Evolutionary conservation across 208 protist species (phyloP).

Genomic region (Crithidia bombi): DNA sequence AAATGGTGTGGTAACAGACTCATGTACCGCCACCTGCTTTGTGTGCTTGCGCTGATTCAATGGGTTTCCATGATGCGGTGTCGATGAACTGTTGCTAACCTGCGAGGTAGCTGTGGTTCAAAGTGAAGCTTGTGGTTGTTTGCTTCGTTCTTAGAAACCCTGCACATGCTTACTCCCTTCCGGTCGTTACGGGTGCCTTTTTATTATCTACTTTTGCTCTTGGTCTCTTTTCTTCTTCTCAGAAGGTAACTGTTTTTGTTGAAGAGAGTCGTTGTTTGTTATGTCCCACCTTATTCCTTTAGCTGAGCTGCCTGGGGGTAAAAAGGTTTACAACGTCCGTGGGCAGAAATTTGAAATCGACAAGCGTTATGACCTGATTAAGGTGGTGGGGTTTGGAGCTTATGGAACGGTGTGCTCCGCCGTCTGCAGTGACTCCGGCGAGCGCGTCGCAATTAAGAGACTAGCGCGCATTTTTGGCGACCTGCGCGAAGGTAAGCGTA

Average conservation of each 20-base stretch:
- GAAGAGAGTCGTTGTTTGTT: conserved; percentile 11
- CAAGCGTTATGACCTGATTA: conserved; percentile 73
- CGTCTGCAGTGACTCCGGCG: conserved; percentile 28
- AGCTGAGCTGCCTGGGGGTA: conserved; percentile 57
- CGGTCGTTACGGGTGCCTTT: neutral
- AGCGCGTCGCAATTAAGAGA: conserved; percentile 98
- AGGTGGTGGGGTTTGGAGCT: conserved; percentile 82
- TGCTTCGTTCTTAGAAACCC: too few relatives aligned
- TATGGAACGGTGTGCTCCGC: conserved; percentile 91
- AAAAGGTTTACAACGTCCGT: conserved; percentile 81
- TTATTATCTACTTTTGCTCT: neutral
- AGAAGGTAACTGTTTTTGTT: neutral
- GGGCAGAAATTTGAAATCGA: conserved; percentile 89
- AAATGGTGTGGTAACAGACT: too few relatives aligned
- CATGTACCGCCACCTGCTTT: too few relatives aligned
- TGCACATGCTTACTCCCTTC: too few relatives aligned
- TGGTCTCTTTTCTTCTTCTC: neutral
- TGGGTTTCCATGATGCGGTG: too few relatives aligned
- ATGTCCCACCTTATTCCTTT: conserved; percentile 65
- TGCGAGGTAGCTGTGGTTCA: too few relatives aligned
- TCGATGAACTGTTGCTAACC: too few relatives aligned
- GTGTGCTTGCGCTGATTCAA: too few relatives aligned
- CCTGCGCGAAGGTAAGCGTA: conserved; percentile 95
- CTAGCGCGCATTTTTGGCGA: conserved; percentile 95
- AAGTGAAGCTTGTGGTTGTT: too few relatives aligned